Evolutionary conservation across 768 basidiomycete genomes (phyloP).

Genomic region (Psilocybe azurescens): DNA sequence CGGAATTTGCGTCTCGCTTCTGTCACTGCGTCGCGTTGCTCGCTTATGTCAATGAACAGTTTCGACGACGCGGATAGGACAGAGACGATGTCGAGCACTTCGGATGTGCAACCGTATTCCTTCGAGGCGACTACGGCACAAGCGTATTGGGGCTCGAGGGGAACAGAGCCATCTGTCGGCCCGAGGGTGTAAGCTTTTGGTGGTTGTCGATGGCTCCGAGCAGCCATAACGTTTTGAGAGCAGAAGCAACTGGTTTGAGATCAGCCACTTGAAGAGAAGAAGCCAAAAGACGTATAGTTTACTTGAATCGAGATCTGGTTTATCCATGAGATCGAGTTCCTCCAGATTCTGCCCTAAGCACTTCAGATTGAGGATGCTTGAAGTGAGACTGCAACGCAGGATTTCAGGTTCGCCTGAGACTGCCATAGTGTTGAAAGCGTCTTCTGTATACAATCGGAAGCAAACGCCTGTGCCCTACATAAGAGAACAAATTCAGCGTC

Average conservation of each 20-base stretch:
- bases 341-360: slow-evolving; percentile 84
- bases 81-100: slow-evolving; percentile 86
- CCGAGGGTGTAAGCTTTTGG: slow-evolving; percentile 71
- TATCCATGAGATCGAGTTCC: slow-evolving; percentile 87
- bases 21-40: slow-evolving; percentile 73
- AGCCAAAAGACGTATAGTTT: slow-evolving; percentile 6
- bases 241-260: slow-evolving; percentile 53
- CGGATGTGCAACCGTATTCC: slow-evolving; percentile 71
- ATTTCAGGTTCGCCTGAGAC: slow-evolving; percentile 87
- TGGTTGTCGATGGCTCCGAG: slow-evolving; percentile 78
- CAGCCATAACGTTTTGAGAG: slow-evolving; percentile 75
- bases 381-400: slow-evolving; percentile 81
- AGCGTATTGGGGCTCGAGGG: slow-evolving; percentile 86
- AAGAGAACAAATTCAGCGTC: not conserved
- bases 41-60: slow-evolving; percentile 78
- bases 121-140: slow-evolving; percentile 82
- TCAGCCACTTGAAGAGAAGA: not conserved
- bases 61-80: slow-evolving; percentile 82
- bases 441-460: slow-evolving; percentile 92
- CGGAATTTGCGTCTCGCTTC: slow-evolving; percentile 80
- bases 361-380: slow-evolving; percentile 85
- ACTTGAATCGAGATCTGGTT: slow-evolving; percentile 79
- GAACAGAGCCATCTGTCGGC: slow-evolving; percentile 86
- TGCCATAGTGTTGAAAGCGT: slow-evolving; percentile 70
- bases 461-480: slow-evolving; percentile 79